phyloP scores from a whole-genome alignment of 306 rosid species.

The Fagus crenata region DNA sequence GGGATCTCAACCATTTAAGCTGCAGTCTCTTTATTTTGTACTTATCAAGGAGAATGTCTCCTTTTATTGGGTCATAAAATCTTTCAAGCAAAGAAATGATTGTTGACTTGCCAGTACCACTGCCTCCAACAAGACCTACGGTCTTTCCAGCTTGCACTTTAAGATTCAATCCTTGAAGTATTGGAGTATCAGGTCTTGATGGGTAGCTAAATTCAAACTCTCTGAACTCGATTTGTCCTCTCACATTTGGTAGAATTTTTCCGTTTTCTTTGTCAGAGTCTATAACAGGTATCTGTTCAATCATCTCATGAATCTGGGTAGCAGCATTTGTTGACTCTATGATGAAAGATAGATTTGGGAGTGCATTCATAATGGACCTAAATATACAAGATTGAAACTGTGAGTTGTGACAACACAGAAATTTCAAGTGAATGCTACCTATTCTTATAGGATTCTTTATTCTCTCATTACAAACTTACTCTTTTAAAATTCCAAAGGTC shows the following conservation, averaged over 20 bases:
- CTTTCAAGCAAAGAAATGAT: constrained; percentile 73
- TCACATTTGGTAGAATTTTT: constrained; percentile 36
- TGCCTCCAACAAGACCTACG: constrained; percentile 77
- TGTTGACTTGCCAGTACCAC: constrained; percentile 91
- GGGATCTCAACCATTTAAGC: constrained; percentile 70
- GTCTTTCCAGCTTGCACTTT: constrained; percentile 61
- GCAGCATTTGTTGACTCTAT: constrained; percentile 54
- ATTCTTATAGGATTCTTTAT: too few relatives aligned
- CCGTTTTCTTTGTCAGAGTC: constrained; percentile 39
- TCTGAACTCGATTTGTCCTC: constrained; percentile 63
- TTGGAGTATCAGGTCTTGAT: constrained; percentile 63
- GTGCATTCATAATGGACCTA: constrained; percentile 72
- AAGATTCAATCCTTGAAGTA: constrained; percentile 67
- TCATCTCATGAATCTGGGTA: constrained; percentile 54
- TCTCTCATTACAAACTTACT: too few relatives aligned
- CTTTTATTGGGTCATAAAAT: constrained; percentile 71
- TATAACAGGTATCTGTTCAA: constrained; percentile 12
- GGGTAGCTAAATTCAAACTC: constrained; percentile 66
- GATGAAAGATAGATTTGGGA: constrained; percentile 63
- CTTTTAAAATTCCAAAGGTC: too few relatives aligned
- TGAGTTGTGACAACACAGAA: too few relatives aligned
- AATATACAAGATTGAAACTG: not conserved
- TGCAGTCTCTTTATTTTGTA: constrained; percentile 49
- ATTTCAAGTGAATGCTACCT: too few relatives aligned
- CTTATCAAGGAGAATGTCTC: constrained; percentile 71